These are phyloP conservation scores for Backusella morwellensis DNA, from an alignment of 192 early-diverging fungal genomes.

Conservation along the genomic window DNA sequence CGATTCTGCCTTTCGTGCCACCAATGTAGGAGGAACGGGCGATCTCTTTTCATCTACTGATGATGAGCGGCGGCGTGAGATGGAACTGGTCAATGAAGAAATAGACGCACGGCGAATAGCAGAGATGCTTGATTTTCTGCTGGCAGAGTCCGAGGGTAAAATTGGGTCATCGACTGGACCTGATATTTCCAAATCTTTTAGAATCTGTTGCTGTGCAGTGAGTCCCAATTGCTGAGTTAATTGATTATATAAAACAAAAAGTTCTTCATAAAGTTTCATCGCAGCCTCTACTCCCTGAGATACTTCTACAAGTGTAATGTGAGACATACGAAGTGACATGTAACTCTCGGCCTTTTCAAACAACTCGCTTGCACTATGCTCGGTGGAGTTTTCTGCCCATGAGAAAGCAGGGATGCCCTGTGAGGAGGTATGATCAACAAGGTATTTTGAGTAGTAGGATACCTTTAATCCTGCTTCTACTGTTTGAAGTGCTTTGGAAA, in stretches of 20 bases:
- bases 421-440: background rate
- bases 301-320: background rate
- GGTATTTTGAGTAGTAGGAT: background rate
- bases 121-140: constrained; percentile 1
- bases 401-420: background rate
- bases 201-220: background rate
- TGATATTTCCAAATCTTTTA: background rate
- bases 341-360: constrained; percentile 46
- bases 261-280: background rate
- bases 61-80: background rate
- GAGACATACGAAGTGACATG: background rate
- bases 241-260: background rate
- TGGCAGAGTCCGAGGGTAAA: background rate
- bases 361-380: constrained; percentile 47
- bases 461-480: constrained; percentile 58
- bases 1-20: background rate
- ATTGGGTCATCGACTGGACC: background rate
- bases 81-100: background rate
- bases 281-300: constrained; percentile 42
- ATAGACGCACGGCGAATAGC: constrained; percentile 4
- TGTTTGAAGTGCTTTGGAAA: constrained; percentile 54
- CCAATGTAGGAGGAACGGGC: no score
- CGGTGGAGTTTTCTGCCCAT: constrained; percentile 35
- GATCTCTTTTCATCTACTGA: constrained; percentile 2
- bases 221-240: background rate